Evolutionary conservation across 75 land plant genomes (phyloP).

Genomic region (Pinus albicaulis): DNA sequence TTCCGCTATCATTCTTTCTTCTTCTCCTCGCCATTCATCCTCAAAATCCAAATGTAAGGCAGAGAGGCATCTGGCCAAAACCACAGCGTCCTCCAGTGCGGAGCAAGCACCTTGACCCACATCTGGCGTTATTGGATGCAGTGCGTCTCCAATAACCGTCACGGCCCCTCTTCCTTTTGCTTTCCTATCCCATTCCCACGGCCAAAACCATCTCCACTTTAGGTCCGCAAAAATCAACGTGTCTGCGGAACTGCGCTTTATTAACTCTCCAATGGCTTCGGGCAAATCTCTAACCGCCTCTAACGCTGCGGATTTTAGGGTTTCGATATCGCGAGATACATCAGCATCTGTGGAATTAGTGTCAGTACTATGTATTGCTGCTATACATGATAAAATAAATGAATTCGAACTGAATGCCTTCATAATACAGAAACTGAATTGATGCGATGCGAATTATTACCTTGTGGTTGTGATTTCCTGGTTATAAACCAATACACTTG

Average conservation of each 20-base stretch:
- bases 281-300: slow-evolving; percentile 13
- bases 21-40: neutral
- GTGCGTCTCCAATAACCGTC: slow-evolving; percentile 65
- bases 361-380: no score
- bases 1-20: slow-evolving; percentile 10
- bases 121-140: slow-evolving; percentile 77
- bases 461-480: slow-evolving; percentile 14
- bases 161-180: slow-evolving; percentile 13
- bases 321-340: neutral
- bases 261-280: neutral
- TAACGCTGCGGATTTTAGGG: neutral
- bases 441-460: neutral
- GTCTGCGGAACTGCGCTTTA: slow-evolving; percentile 19
- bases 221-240: slow-evolving; percentile 21
- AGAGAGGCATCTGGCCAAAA: slow-evolving; percentile 32
- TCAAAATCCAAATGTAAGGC: neutral
- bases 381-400: neutral
- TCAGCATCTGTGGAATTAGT: neutral
- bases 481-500: slow-evolving; percentile 47
- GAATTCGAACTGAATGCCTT: neutral
- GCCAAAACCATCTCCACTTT: slow-evolving; percentile 38
- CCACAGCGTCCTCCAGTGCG: slow-evolving; percentile 62
- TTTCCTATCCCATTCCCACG: slow-evolving; percentile 27
- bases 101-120: slow-evolving; percentile 62
- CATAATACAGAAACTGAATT: neutral